A percentile compares a stretch with the other conserved stretches of the same genome.
Conservation (phyloP, 768 basidiomycete species). For the Amanita jacksonii region DNA sequence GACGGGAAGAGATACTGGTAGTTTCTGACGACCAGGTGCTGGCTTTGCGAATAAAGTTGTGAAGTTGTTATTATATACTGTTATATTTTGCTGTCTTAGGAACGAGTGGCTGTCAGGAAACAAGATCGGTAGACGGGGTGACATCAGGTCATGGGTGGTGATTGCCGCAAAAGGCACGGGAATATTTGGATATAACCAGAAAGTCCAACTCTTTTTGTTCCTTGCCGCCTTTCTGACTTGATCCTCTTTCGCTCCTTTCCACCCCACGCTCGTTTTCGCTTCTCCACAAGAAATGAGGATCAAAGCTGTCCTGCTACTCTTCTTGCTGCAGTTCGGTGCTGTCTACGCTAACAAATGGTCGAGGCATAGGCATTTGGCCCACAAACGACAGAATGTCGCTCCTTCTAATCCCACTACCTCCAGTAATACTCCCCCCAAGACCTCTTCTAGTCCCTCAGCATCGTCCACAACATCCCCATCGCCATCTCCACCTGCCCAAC, state of each 20-base stretch:
- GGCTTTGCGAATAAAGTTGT: constrained; percentile 40
- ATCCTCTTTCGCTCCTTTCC: constrained; percentile 6
- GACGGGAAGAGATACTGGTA: constrained; percentile 79
- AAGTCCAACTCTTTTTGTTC: no score
- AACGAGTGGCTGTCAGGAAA: no score
- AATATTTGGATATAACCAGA: no score
- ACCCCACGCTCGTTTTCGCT: constrained; percentile 19
- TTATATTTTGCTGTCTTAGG: constrained; percentile 1
- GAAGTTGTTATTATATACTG: not conserved
- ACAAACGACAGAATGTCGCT: constrained; percentile 28
- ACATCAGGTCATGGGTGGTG: no score
- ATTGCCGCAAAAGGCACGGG: no score
- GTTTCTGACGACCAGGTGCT: constrained; percentile 85
- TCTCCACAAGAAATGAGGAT: constrained; percentile 37
- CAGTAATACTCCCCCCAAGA: constrained; percentile 3
- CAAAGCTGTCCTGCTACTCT: constrained; percentile 34
- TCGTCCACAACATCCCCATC: no score
- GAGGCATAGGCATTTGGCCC: constrained; percentile 27
- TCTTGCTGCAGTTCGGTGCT: constrained; percentile 26
- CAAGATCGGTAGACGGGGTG: no score
- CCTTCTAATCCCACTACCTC: not conserved
- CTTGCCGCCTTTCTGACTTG: constrained; percentile 12
- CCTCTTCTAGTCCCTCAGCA: not conserved
- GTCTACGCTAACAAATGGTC: constrained; percentile 28
- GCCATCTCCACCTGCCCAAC: no score